Conservation (phyloP, 208 protist species). For the Wallacemonas collosoma region DNA sequence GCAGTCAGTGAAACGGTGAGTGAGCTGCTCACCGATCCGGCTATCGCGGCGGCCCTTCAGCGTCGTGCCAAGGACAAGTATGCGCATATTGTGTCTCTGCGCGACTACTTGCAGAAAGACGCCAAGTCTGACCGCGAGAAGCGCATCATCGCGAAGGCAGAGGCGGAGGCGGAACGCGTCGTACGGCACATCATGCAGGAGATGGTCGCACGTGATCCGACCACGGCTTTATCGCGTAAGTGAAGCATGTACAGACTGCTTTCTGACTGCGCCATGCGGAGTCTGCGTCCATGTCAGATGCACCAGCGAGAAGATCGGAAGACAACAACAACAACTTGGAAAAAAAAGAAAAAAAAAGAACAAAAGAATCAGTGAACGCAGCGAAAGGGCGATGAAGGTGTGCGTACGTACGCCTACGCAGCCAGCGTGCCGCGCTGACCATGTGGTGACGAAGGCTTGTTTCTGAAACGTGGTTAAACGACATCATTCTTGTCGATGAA, state of each 20-base stretch:
- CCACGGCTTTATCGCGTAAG: slow-evolving; percentile 4
- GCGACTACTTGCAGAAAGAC: slow-evolving; percentile 17
- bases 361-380: too few relatives aligned
- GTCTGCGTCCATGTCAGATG: background rate
- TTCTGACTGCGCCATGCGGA: background rate
- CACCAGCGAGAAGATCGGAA: background rate
- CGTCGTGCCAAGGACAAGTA: slow-evolving; percentile 65
- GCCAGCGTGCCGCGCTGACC: too few relatives aligned
- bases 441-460: too few relatives aligned
- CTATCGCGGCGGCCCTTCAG: slow-evolving; percentile 60
- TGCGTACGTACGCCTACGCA: too few relatives aligned
- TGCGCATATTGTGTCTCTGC: slow-evolving; percentile 24
- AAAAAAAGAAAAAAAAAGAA: background rate
- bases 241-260: background rate
- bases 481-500: too few relatives aligned
- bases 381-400: too few relatives aligned
- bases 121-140: slow-evolving; percentile 51
- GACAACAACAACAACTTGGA: background rate
- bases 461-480: too few relatives aligned
- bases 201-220: slow-evolving; percentile 46
- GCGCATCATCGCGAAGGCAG: slow-evolving; percentile 64
- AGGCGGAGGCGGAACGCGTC: slow-evolving; percentile 72
- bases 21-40: slow-evolving; percentile 67
- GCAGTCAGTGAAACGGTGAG: slow-evolving; percentile 52
- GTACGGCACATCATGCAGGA: slow-evolving; percentile 80